phyloP scores from a whole-genome alignment of 2,329 filamentous ascomycete species.

The Myriosclerotinia scirpicola region DNA sequence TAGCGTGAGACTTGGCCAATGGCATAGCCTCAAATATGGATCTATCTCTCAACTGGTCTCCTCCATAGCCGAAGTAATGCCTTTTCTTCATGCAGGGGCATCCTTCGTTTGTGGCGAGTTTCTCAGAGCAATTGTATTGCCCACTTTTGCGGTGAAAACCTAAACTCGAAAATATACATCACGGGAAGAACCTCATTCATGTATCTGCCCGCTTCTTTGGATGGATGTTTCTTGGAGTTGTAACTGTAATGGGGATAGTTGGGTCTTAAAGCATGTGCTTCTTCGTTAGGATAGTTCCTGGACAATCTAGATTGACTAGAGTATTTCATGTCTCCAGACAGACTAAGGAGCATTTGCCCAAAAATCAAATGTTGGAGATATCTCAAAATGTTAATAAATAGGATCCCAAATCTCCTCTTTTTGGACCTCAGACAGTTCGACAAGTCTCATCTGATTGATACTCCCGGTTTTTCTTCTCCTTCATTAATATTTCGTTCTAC shows the following conservation, averaged over 20 bases:
- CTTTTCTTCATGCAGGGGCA: background rate
- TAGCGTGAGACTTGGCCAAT: background rate
- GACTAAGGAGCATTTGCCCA: background rate
- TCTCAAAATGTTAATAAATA: constrained; percentile 17
- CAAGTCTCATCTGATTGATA: background rate
- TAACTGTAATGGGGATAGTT: background rate
- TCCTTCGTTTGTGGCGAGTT: background rate
- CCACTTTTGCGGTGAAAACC: background rate
- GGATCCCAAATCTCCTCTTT: background rate
- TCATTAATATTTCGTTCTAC: background rate
- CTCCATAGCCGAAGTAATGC: background rate
- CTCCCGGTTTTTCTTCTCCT: background rate
- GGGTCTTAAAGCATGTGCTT: background rate
- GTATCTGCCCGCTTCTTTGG: background rate
- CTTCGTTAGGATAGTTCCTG: background rate
- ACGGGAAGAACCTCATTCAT: background rate
- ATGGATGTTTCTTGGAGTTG: background rate
- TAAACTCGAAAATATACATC: background rate
- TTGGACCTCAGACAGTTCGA: background rate
- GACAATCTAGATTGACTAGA: background rate
- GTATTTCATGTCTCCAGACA: background rate
- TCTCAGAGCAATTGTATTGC: background rate
- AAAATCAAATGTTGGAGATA: background rate
- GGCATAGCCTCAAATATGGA: constrained; percentile 9
- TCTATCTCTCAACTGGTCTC: background rate